Evolutionary conservation across 1,284 basidiomycete genomes (phyloP), one percentile per base, ranked within the genome.

Genomic region (Leccinum solheimii): DNA sequence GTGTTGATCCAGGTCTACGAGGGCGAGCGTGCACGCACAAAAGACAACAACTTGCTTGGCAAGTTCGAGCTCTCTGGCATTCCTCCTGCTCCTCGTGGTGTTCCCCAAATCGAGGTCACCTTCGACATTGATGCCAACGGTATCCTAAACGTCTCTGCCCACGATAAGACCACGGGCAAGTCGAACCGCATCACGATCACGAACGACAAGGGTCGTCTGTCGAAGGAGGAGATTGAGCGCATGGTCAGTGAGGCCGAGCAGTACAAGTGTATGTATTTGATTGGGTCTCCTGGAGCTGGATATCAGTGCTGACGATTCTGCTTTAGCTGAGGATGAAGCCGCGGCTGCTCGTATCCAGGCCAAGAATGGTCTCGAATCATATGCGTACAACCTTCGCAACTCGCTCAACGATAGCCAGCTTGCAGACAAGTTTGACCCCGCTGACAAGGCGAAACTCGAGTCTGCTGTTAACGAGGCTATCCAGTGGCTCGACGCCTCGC

Each of bases 61-160:
- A 97, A 98, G 82, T 99, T 98, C 82, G 96, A 98, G 81, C 92
- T 98, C 58, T 90, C 95, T 59, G 96, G 96, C 66, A 98, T 99
- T 72, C 97, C 97, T 40, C 97, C 97, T 45, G 95, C 96, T 55
- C 97, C 97, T 67, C 95, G 97, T 83, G 97, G 97, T 85, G 95
- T 98, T 71, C 95, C 97, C 73, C 96, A 98, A 77, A 87, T 98
- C 73, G 96, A 97, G 80, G 95, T 98, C 78, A 97, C 95, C 64
- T 99, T 99, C 82, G 97, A 99, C 73, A 95, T 99, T 66, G 97
- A 98, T 75, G 96, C 97, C 76, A 98, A 98, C 82, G 94, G 94
- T 84, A 97, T 98, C 78, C 79, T 98, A 71, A 98, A 97, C 80
- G 97, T 98, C 72, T 94, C 92, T 55, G 96, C 97, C 43, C 83